Evolutionary conservation across 2,329 filamentous ascomycete species (phyloP).

Genomic region (Aspergillus fructus): DNA sequence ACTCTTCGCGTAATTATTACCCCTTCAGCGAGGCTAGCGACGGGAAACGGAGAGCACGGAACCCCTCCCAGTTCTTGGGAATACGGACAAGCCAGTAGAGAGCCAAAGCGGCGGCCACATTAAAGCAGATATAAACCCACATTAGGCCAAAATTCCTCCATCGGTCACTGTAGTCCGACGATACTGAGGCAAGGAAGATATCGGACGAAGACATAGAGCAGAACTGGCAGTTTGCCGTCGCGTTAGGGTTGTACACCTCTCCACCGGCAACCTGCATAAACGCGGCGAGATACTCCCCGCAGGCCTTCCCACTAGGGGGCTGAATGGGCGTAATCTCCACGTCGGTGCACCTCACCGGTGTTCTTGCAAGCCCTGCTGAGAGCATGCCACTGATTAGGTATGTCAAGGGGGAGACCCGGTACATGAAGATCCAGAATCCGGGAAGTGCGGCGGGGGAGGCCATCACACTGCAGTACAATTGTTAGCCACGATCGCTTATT

Average conservation of each 20-base stretch:
- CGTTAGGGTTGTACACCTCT: constrained; percentile 43
- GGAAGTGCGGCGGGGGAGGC: constrained; percentile 60
- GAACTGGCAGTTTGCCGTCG: constrained; percentile 50
- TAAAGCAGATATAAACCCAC: constrained; percentile 66
- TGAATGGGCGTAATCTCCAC: constrained; percentile 33
- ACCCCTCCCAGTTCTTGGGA: too few relatives aligned
- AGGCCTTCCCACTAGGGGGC: constrained; percentile 62
- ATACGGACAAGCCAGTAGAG: constrained; percentile 66
- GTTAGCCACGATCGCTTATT: not conserved
- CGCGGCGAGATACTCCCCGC: constrained; percentile 49
- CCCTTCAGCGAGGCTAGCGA: too few relatives aligned
- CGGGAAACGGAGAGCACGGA: too few relatives aligned
- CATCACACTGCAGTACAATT: constrained; percentile 30
- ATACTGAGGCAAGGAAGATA: constrained; percentile 45
- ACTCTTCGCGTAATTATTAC: too few relatives aligned
- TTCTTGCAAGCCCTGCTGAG: constrained; percentile 37
- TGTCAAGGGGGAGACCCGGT: constrained; percentile 65
- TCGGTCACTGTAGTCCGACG: constrained; percentile 45
- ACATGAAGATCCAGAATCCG: constrained; percentile 79
- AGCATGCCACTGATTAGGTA: constrained; percentile 54
- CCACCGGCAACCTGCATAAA: constrained; percentile 43
- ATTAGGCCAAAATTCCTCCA: constrained; percentile 72
- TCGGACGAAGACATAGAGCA: constrained; percentile 49
- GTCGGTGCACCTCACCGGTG: constrained; percentile 27
- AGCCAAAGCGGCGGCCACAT: constrained; percentile 57